Conservation (phyloP, 306 rosid genomes). For the Vigna trinervia region DNA sequence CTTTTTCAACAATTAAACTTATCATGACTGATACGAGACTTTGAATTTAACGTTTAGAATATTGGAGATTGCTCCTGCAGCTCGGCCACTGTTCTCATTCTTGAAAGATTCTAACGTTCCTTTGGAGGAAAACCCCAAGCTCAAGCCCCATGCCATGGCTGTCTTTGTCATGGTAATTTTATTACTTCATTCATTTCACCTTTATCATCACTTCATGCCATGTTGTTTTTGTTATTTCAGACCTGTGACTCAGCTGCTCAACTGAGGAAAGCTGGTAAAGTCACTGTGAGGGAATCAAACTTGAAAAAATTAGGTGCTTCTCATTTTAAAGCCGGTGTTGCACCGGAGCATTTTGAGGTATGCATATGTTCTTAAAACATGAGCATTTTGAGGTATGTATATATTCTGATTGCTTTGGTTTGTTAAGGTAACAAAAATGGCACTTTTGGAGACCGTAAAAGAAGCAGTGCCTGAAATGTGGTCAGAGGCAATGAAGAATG, state of each 20-base stretch:
- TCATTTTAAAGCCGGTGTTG: slow-evolving; percentile 70
- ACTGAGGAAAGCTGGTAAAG: slow-evolving; percentile 79
- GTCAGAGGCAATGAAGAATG: slow-evolving; percentile 73
- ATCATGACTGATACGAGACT: neutral
- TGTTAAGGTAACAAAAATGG: slow-evolving; percentile 65
- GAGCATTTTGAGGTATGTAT: neutral
- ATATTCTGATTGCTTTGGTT: neutral
- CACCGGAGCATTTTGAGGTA: slow-evolving; percentile 77
- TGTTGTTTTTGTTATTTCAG: slow-evolving; percentile 43
- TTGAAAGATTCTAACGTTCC: slow-evolving; percentile 76
- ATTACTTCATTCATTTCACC: neutral
- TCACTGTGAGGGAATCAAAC: slow-evolving; percentile 69
- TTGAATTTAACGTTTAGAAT: slow-evolving; percentile 48
- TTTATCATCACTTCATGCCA: neutral
- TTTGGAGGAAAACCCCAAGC: slow-evolving; percentile 80
- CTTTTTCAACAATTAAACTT: neutral
- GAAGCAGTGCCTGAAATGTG: slow-evolving; percentile 83
- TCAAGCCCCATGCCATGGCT: slow-evolving; percentile 74
- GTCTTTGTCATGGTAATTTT: slow-evolving; percentile 75
- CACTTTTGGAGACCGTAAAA: slow-evolving; percentile 77
- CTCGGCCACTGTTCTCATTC: slow-evolving; percentile 72
- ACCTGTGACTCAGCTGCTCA: slow-evolving; percentile 83
- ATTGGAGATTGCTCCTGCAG: slow-evolving; percentile 87
- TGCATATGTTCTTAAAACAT: neutral
- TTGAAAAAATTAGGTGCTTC: slow-evolving; percentile 62